Evolutionary conservation across 192 early-diverging fungal genomes (phyloP).

Genomic region (Gamsiella multidivaricata): DNA sequence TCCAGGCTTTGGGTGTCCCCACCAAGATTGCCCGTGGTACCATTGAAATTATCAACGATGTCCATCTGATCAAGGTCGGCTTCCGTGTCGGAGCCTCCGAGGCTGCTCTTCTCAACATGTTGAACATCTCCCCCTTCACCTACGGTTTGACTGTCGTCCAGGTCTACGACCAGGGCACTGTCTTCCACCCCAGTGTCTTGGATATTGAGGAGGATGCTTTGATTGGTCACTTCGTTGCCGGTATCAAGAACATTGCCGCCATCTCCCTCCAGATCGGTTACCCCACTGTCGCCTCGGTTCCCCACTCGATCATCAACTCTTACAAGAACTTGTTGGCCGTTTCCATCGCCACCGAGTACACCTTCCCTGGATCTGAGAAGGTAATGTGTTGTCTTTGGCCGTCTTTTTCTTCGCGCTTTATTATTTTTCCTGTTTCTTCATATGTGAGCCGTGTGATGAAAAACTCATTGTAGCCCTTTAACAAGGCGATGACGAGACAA

Average conservation of each 20-base stretch:
- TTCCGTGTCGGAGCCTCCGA: conserved; percentile 98
- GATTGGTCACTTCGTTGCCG: conserved; percentile 72
- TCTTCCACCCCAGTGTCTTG: conserved; percentile 88
- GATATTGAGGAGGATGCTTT: conserved; percentile 88
- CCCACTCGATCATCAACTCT: conserved; percentile 95
- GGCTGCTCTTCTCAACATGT: conserved; percentile 98
- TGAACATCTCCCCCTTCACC: conserved; percentile 99
- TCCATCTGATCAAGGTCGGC: conserved; percentile 90
- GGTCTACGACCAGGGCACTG: conserved; percentile 92
- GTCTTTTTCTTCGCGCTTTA: conserved; percentile 13
- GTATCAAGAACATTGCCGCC: conserved; percentile 78
- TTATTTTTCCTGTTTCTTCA: neutral
- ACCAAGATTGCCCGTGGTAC: conserved; percentile 99
- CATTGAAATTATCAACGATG: conserved; percentile 98
- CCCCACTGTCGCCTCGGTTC: conserved; percentile 87
- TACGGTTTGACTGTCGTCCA: conserved; percentile 96
- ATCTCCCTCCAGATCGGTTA: conserved; percentile 86
- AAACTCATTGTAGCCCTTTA: conserved; percentile 54
- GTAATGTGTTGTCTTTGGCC: conserved; percentile 48
- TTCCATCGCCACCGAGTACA: conserved; percentile 91
- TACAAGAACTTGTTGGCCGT: conserved; percentile 97
- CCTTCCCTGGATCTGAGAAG: conserved; percentile 88
- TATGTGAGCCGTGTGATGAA: conserved; percentile 56
- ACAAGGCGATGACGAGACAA: conserved; percentile 55
- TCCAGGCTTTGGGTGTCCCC: conserved; percentile 99